These are phyloP conservation scores for Penicillium paradoxum DNA, from an alignment of 495 filamentous ascomycete species.

Conservation along the genomic window DNA sequence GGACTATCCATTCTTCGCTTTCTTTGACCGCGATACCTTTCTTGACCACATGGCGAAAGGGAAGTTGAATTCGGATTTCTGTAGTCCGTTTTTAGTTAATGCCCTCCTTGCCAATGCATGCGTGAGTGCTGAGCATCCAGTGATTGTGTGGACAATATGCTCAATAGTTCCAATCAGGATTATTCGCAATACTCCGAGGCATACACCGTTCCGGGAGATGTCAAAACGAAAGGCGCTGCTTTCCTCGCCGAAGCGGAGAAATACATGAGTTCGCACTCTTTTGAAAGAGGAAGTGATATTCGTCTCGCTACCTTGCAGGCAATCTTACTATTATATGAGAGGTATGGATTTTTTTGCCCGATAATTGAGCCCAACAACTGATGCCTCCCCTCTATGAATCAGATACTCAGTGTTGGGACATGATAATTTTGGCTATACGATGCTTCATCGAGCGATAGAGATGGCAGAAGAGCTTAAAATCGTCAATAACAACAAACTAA, in stretches of 20 bases:
- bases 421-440: slow-evolving; percentile 26
- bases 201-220: slow-evolving; percentile 24
- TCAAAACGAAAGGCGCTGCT: slow-evolving; percentile 24
- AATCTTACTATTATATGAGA: slow-evolving; percentile 30
- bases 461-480: slow-evolving; percentile 28
- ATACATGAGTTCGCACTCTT: slow-evolving; percentile 15
- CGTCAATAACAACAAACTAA: slow-evolving; percentile 9
- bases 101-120: slow-evolving; percentile 38
- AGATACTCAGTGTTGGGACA: slow-evolving; percentile 30
- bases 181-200: slow-evolving; percentile 30
- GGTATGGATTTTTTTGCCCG: slow-evolving; percentile 15
- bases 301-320: slow-evolving; percentile 26
- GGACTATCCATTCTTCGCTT: slow-evolving; percentile 40
- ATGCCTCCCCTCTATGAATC: not conserved
- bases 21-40: slow-evolving; percentile 34
- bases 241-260: slow-evolving; percentile 31
- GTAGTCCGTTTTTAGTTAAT: slow-evolving; percentile 44
- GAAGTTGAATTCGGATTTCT: slow-evolving; percentile 29
- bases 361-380: not conserved
- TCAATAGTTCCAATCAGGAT: slow-evolving; percentile 9
- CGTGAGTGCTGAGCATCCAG: slow-evolving; percentile 10
- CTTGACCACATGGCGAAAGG: slow-evolving; percentile 30
- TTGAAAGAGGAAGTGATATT: slow-evolving; percentile 17
- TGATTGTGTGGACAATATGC: not conserved
- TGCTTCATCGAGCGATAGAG: slow-evolving; percentile 27